Evolutionary conservation across 2,329 filamentous ascomycete genomes (phyloP).

Genomic region (Pestalotiopsis sp.): DNA sequence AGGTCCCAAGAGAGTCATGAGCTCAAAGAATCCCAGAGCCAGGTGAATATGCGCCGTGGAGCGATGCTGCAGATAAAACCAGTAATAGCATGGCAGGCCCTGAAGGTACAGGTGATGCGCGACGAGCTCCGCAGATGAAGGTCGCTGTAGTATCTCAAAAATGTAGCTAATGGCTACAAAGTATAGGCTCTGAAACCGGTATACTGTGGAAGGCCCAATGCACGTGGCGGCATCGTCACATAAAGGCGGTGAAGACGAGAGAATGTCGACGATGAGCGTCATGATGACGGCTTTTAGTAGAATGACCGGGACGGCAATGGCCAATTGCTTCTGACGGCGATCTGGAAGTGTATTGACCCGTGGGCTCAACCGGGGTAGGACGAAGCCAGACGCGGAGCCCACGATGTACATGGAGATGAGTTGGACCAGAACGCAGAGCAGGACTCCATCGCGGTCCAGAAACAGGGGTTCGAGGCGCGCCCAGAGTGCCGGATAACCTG

Average conservation of each 20-base stretch:
- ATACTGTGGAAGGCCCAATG: background rate
- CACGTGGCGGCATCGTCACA: background rate
- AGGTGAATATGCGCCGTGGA: background rate
- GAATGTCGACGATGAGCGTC: background rate
- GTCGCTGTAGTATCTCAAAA: conserved; percentile 4
- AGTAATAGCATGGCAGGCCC: background rate
- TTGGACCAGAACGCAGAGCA: conserved; percentile 1
- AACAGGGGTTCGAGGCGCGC: background rate
- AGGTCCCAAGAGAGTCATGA: conserved; percentile 3
- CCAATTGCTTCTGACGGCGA: conserved; percentile 4
- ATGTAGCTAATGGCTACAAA: conserved; percentile 6
- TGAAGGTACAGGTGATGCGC: conserved; percentile 5
- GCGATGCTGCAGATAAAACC: conserved; percentile 1
- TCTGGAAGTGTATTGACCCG: background rate
- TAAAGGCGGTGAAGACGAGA: background rate
- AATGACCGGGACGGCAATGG: conserved; percentile 7
- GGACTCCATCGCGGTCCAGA: conserved; percentile 1
- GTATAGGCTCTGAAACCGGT: conserved; percentile 4
- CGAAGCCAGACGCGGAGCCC: background rate
- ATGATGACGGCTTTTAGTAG: conserved; percentile 1
- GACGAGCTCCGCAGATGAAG: conserved; percentile 1
- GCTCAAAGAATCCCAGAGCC: conserved; percentile 1
- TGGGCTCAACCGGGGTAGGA: background rate
- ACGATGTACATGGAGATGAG: conserved; percentile 4
- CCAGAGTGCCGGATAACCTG: background rate